These are phyloP conservation scores for Citropsis articulata DNA, from an alignment of 345 rosid genomes.

Conservation along the genomic window DNA sequence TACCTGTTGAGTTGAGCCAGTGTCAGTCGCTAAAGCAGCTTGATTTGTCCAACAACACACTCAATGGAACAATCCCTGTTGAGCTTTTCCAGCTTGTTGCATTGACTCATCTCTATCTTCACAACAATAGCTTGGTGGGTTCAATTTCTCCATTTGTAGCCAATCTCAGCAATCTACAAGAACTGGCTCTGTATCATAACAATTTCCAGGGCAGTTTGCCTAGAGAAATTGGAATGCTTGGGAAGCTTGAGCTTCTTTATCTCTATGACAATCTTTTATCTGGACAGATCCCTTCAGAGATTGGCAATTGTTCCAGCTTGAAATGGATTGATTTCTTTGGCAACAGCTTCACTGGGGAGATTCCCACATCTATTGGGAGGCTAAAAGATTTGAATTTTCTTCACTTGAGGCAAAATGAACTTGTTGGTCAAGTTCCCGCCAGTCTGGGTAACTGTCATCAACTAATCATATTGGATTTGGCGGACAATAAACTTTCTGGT, in stretches of 20 bases:
- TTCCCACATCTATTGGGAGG: slow-evolving; percentile 59
- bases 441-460: slow-evolving; percentile 69
- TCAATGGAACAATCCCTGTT: slow-evolving; percentile 62
- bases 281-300: slow-evolving; percentile 73
- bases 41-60: slow-evolving; percentile 76
- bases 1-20: slow-evolving; percentile 54
- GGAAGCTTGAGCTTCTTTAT: slow-evolving; percentile 53
- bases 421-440: slow-evolving; percentile 64
- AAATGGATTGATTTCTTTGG: slow-evolving; percentile 80
- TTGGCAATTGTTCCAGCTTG: slow-evolving; percentile 77
- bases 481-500: slow-evolving; percentile 74
- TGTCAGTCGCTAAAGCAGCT: slow-evolving; percentile 66
- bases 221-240: slow-evolving; percentile 52
- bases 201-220: slow-evolving; percentile 71
- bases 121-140: slow-evolving; percentile 86
- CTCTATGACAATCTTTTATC: slow-evolving; percentile 71
- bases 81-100: slow-evolving; percentile 46
- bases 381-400: slow-evolving; percentile 54
- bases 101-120: slow-evolving; percentile 71
- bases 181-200: slow-evolving; percentile 73
- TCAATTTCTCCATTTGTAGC: slow-evolving; percentile 53
- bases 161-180: slow-evolving; percentile 67
- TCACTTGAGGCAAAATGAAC: slow-evolving; percentile 81
- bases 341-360: slow-evolving; percentile 66
- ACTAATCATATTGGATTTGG: slow-evolving; percentile 74